Evolutionary conservation across 805 yeast genomes (phyloP).

Genomic region (Cyberlindnera mycetangii): DNA sequence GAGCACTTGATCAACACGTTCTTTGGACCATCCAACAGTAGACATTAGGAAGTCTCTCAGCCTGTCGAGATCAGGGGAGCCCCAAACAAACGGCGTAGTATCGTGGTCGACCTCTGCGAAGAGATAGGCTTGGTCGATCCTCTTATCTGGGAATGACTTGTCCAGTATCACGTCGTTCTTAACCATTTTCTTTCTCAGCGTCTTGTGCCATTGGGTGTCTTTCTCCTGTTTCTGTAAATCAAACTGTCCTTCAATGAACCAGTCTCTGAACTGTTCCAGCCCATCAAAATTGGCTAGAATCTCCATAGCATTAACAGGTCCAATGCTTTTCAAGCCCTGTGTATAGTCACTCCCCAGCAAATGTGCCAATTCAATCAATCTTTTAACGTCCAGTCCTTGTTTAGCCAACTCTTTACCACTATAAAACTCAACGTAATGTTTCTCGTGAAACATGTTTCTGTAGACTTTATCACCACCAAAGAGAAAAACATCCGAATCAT

Average conservation of each 20-base stretch:
- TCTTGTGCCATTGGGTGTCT: slow-evolving; percentile 51
- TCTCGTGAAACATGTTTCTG: slow-evolving; percentile 92
- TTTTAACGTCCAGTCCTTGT: slow-evolving; percentile 60
- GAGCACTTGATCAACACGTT: slow-evolving; percentile 74
- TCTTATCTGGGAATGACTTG: slow-evolving; percentile 64
- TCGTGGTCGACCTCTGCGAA: slow-evolving; percentile 85
- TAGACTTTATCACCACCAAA: slow-evolving; percentile 87
- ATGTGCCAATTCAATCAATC: slow-evolving; percentile 76
- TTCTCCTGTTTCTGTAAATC: slow-evolving; percentile 36
- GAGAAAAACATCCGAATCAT: slow-evolving; percentile 93
- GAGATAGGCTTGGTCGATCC: slow-evolving; percentile 70
- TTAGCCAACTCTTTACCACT: slow-evolving; percentile 56
- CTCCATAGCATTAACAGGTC: slow-evolving; percentile 92
- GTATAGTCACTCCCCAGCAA: slow-evolving; percentile 94
- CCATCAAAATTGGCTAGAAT: slow-evolving; percentile 77
- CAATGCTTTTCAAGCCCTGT: slow-evolving; percentile 87
- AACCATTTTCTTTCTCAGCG: slow-evolving; percentile 51
- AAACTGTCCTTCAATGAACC: slow-evolving; percentile 43
- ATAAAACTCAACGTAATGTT: slow-evolving; percentile 87
- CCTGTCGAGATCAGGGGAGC: slow-evolving; percentile 78
- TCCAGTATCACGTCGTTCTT: slow-evolving; percentile 56
- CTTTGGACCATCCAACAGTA: slow-evolving; percentile 78
- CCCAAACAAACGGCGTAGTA: slow-evolving; percentile 81
- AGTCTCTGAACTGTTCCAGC: slow-evolving; percentile 34
- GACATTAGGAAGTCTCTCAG: slow-evolving; percentile 65